phyloP scores from a whole-genome alignment of 768 basidiomycete species.

The Podaxis sp. region DNA sequence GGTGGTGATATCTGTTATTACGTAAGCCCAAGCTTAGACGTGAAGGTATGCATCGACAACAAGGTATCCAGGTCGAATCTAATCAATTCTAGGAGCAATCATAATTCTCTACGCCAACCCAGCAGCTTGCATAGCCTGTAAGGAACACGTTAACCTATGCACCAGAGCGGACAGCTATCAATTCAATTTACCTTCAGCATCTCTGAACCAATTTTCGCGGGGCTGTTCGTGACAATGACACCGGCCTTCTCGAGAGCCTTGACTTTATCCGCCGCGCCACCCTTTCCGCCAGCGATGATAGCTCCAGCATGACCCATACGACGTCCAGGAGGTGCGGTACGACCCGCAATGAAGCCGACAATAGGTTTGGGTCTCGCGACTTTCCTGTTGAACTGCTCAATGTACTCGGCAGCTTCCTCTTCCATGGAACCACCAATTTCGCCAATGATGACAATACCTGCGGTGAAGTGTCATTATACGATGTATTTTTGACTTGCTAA shows the following conservation, averaged over 20 bases:
- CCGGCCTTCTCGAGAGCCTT: slow-evolving; percentile 87
- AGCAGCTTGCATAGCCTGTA: slow-evolving; percentile 75
- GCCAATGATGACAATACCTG: slow-evolving; percentile 95
- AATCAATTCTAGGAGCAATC: background rate
- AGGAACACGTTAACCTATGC: background rate
- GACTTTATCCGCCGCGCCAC: slow-evolving; percentile 94
- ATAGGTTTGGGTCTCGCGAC: slow-evolving; percentile 87
- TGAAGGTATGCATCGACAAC: background rate
- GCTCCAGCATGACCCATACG: slow-evolving; percentile 99
- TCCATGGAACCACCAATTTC: slow-evolving; percentile 99
- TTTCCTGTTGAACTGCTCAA: slow-evolving; percentile 90
- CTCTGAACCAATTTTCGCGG: slow-evolving; percentile 87
- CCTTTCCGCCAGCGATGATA: slow-evolving; percentile 97
- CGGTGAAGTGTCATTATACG: slow-evolving; percentile 2
- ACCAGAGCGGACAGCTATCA: background rate
- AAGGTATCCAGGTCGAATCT: slow-evolving; percentile 19
- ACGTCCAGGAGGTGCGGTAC: slow-evolving; percentile 95
- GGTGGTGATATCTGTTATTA: slow-evolving; percentile 5
- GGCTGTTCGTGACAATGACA: slow-evolving; percentile 89
- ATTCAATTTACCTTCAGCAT: slow-evolving; percentile 75
- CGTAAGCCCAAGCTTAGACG: slow-evolving; percentile 6
- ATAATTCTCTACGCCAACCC: slow-evolving; percentile 45
- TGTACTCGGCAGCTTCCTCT: slow-evolving; percentile 97
- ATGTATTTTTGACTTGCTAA: background rate
- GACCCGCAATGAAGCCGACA: slow-evolving; percentile 96